phyloP scores from a whole-genome alignment of 768 basidiomycete genomes.

The Leucosporidium yakuticum region DNA sequence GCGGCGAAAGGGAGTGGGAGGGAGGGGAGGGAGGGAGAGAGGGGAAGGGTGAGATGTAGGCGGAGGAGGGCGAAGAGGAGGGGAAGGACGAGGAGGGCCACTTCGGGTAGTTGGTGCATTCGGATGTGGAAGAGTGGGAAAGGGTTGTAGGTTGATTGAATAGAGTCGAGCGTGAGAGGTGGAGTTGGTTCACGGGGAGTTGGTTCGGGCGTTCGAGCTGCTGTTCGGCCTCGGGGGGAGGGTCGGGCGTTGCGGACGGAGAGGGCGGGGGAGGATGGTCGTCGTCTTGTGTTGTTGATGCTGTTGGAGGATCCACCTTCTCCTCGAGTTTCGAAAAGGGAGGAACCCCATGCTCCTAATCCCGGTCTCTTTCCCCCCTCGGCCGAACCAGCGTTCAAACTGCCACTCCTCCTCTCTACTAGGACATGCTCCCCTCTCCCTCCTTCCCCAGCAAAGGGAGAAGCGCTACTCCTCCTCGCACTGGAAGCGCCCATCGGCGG shows the following conservation, averaged over 20 bases:
- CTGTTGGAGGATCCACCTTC: not conserved
- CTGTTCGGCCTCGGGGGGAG: not conserved
- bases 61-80: slow-evolving; percentile 32
- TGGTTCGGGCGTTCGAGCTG: not conserved
- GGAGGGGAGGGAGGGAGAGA: slow-evolving; percentile 18
- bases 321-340: slow-evolving; percentile 26
- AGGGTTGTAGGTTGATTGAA: slow-evolving; percentile 16
- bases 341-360: slow-evolving; percentile 19
- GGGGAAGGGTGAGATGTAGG: slow-evolving; percentile 18
- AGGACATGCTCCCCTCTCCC: slow-evolving; percentile 30
- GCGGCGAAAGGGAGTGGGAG: slow-evolving; percentile 19
- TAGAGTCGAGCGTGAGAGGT: slow-evolving; percentile 29
- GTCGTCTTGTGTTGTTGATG: slow-evolving; percentile 1
- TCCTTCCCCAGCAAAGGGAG: slow-evolving; percentile 4
- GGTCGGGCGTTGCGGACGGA: not conserved
- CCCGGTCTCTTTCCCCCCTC: not conserved
- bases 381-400: not conserved
- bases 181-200: slow-evolving; percentile 8
- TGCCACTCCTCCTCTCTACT: slow-evolving; percentile 17
- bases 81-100: slow-evolving; percentile 29
- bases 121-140: slow-evolving; percentile 34
- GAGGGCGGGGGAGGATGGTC: slow-evolving; percentile 3
- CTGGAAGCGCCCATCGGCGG: not conserved
- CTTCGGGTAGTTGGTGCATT: slow-evolving; percentile 32
- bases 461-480: not conserved